Evolutionary conservation across 495 filamentous ascomycete species (phyloP).

Genomic region (Penicillium egyptiacum): DNA sequence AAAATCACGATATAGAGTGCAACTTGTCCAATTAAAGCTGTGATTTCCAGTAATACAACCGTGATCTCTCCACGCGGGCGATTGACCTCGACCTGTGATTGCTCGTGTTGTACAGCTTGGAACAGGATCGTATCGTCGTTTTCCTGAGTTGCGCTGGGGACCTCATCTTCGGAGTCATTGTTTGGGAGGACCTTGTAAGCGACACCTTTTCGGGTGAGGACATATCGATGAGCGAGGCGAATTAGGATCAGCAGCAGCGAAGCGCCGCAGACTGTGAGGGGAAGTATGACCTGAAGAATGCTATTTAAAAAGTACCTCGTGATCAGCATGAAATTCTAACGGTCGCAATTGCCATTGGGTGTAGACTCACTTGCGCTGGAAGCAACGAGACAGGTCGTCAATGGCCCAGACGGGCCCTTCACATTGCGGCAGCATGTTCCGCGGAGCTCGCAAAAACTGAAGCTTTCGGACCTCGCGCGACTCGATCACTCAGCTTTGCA

Average conservation of each 20-base stretch:
- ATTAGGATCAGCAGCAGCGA: constrained; percentile 67
- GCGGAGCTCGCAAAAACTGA: constrained; percentile 18
- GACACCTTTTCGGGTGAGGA: constrained; percentile 39
- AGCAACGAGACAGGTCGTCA: constrained; percentile 88
- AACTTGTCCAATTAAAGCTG: constrained; percentile 70
- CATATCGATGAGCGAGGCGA: constrained; percentile 52
- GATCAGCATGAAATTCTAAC: constrained; percentile 19
- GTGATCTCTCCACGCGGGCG: constrained; percentile 70
- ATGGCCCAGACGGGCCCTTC: constrained; percentile 75
- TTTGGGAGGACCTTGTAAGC: constrained; percentile 38
- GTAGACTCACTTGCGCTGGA: constrained; percentile 72
- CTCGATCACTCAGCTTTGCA: constrained; percentile 9
- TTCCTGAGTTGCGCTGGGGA: constrained; percentile 49
- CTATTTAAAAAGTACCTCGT: constrained; percentile 46
- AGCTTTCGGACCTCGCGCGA: constrained; percentile 15
- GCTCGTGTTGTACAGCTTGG: constrained; percentile 63
- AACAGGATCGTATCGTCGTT: constrained; percentile 66
- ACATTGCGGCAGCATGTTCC: constrained; percentile 70
- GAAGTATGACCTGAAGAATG: constrained; percentile 80
- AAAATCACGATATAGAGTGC: constrained; percentile 64
- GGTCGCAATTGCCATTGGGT: constrained; percentile 9
- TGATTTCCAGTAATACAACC: constrained; percentile 68
- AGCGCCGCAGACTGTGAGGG: constrained; percentile 64
- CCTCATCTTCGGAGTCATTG: constrained; percentile 47
- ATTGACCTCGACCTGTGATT: constrained; percentile 70